A percentile compares a stretch with the other conserved stretches of the same genome.
phyloP scores from a whole-genome alignment of 331 rosid species.

The Rosa hybrid region DNA sequence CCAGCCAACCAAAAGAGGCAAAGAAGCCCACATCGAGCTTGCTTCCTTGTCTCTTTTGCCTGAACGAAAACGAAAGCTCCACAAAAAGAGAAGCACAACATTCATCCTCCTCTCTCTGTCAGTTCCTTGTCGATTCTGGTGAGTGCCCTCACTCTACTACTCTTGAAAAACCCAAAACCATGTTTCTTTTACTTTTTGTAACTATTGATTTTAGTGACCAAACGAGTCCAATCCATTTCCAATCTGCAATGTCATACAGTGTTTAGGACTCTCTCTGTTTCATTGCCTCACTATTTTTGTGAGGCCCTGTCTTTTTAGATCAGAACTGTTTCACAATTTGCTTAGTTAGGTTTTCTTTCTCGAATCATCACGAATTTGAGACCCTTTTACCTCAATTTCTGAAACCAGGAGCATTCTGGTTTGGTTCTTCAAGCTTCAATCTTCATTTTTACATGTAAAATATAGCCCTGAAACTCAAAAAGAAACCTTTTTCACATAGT shows the following conservation, averaged over 20 bases:
- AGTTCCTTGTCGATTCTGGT: conserved; percentile 11
- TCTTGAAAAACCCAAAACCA: neutral
- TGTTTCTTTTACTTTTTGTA: neutral
- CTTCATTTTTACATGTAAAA: neutral
- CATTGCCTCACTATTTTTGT: conserved; percentile 6
- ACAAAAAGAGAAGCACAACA: conserved; percentile 12
- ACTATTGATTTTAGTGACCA: neutral
- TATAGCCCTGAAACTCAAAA: neutral
- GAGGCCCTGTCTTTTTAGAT: conserved; percentile 15
- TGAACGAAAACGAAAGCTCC: conserved; percentile 26
- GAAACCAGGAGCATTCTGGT: neutral
- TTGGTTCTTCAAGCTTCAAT: conserved; percentile 5
- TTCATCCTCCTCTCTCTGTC: neutral
- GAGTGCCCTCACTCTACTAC: neutral
- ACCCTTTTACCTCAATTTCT: neutral
- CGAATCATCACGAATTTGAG: neutral
- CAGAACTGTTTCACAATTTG: neutral
- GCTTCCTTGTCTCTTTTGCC: conserved; percentile 17
- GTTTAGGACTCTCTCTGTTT: neutral
- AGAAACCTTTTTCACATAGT: neutral
- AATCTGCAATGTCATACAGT: conserved; percentile 36
- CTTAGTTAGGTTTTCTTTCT: neutral
- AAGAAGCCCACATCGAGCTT: neutral
- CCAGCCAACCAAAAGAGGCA: conserved; percentile 23
- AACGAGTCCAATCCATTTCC: conserved; percentile 18